phyloP scores from a whole-genome alignment of 2,329 filamentous ascomycete species.

The Stagonosporopsis tanaceti region DNA sequence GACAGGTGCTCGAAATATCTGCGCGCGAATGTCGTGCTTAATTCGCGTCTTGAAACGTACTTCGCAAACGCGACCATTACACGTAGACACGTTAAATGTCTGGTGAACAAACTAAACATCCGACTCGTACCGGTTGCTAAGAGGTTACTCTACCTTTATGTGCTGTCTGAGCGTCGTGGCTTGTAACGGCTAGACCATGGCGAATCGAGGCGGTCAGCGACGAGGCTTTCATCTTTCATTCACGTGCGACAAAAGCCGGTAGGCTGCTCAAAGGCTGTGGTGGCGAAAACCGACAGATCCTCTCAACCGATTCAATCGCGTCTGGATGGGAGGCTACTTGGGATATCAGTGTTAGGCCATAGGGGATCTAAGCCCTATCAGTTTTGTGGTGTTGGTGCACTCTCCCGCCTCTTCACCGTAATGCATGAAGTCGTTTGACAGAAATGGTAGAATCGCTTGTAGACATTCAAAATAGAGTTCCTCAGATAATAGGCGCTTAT shows the following conservation, averaged over 20 bases:
- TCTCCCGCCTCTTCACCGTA: not conserved
- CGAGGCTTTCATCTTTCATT: not conserved
- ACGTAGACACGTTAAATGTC: slow-evolving; percentile 13
- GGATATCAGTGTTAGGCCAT: not conserved
- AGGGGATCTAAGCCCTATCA: slow-evolving; percentile 1
- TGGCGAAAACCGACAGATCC: slow-evolving; percentile 4
- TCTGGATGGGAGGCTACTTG: not conserved
- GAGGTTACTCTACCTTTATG: not conserved
- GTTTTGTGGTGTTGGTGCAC: not conserved
- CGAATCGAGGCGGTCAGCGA: not conserved
- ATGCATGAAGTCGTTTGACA: not conserved
- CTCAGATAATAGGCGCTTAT: not conserved
- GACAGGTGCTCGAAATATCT: slow-evolving; percentile 11
- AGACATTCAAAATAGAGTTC: not conserved
- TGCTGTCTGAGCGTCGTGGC: not conserved
- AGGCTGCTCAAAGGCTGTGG: not conserved
- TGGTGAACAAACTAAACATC: slow-evolving; percentile 1
- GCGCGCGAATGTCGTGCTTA: slow-evolving; percentile 13
- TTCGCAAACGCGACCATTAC: slow-evolving; percentile 6
- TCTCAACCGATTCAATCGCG: not conserved
- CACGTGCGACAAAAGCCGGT: not conserved
- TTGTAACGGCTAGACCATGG: not conserved
- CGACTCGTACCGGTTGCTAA: slow-evolving; percentile 7
- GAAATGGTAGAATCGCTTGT: slow-evolving; percentile 8
- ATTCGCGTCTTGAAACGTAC: slow-evolving; percentile 19